Evolutionary conservation across 1,284 basidiomycete species (phyloP).

Genomic region (Ganoderma sinense): DNA sequence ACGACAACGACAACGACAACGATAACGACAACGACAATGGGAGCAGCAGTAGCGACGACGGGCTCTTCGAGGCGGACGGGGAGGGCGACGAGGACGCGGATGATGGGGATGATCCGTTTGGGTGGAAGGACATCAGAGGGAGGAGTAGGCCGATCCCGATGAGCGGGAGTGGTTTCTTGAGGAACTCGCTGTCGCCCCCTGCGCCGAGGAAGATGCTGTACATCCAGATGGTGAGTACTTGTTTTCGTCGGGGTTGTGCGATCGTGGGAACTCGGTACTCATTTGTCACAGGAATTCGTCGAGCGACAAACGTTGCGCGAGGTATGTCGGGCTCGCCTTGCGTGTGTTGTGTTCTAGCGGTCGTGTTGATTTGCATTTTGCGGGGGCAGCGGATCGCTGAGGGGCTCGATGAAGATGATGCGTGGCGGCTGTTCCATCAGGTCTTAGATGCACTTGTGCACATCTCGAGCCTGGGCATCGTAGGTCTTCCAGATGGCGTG

Average conservation of each 20-base stretch:
- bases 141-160: slow-evolving; percentile 18
- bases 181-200: slow-evolving; percentile 36
- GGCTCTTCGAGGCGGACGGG: slow-evolving; percentile 31
- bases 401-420: slow-evolving; percentile 83
- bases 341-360: background rate
- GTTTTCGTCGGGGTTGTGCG: slow-evolving; percentile 21
- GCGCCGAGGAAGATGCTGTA: slow-evolving; percentile 71
- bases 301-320: slow-evolving; percentile 86
- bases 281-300: slow-evolving; percentile 79
- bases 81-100: slow-evolving; percentile 30
- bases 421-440: slow-evolving; percentile 92
- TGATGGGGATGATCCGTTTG: slow-evolving; percentile 34
- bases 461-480: slow-evolving; percentile 89
- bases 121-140: slow-evolving; percentile 8
- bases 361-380: background rate
- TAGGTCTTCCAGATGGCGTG: slow-evolving; percentile 40
- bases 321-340: slow-evolving; percentile 49
- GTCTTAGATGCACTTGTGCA: slow-evolving; percentile 94
- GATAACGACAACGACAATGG: slow-evolving; percentile 48
- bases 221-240: slow-evolving; percentile 81
- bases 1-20: slow-evolving; percentile 46
- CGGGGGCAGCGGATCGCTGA: slow-evolving; percentile 73
- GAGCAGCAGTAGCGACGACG: slow-evolving; percentile 43
- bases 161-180: slow-evolving; percentile 12
- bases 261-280: slow-evolving; percentile 3